Evolutionary conservation across 345 rosid species (phyloP).

Genomic region (Nasturtium officinale): DNA sequence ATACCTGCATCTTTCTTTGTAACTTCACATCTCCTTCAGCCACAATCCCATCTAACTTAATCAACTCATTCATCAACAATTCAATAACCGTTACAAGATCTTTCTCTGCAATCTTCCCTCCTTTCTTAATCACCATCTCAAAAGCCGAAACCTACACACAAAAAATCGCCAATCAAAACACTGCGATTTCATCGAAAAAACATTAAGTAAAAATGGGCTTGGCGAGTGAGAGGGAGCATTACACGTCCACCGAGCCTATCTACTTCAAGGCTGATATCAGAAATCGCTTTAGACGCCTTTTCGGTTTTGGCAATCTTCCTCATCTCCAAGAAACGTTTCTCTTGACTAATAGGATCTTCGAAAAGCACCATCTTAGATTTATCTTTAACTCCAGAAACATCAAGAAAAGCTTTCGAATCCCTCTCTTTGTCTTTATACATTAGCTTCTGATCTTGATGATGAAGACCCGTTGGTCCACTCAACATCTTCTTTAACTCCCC

Average conservation of each 20-base stretch:
- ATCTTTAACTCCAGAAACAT: constrained; percentile 87
- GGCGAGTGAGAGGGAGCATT: constrained; percentile 7
- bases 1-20: constrained; percentile 97
- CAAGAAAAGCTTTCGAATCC: constrained; percentile 87
- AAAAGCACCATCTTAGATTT: constrained; percentile 80
- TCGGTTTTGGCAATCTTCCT: constrained; percentile 83
- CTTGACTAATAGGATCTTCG: constrained; percentile 92
- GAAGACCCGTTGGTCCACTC: constrained; percentile 83
- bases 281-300: constrained; percentile 83
- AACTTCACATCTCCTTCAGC: constrained; percentile 90
- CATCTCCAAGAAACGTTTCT: constrained; percentile 79
- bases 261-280: constrained; percentile 87
- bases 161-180: constrained; percentile 2
- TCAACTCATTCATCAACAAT: constrained; percentile 89
- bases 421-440: constrained; percentile 90
- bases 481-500: constrained; percentile 98
- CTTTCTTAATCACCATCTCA: constrained; percentile 67
- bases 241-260: constrained; percentile 92
- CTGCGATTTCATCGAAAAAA: background rate
- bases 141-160: constrained; percentile 74
- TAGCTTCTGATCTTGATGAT: constrained; percentile 93
- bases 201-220: background rate
- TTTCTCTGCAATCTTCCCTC: constrained; percentile 82
- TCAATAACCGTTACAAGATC: constrained; percentile 67
- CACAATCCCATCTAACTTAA: constrained; percentile 81